Base-by-base conservation (phyloP, 176 grass and related monocot genomes). In the Microstegium vimineum region DNA sequence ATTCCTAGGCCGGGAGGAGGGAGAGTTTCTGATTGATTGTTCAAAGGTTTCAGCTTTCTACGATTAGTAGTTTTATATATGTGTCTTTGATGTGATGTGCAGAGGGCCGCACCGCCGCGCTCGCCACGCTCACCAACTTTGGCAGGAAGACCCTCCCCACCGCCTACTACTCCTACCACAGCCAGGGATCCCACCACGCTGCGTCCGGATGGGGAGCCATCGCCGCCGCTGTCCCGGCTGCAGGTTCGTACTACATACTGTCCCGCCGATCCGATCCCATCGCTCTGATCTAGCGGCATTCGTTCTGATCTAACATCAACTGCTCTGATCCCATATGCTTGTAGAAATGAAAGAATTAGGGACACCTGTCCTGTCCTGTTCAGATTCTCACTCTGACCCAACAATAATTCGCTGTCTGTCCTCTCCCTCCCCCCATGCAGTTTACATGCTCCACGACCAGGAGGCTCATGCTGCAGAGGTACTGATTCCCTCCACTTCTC, bases 391-490 rank as follows among this genome's bases (percentile, higher is more conserved):
- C 40, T 18, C 25, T 17, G 61, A 63, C 54, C 22, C 13, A 14
- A n/a, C n/a, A 42, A 71, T 70, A 23, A 70, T 9, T 20, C 12
- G 23, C 16, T 73, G 15, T 47, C 41, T 52, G 71, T 73, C 70
- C 71, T 73, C 41, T 47, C 69, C 51, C n/a, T n/a, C n/a, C n/a
- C n/a, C 31, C 23, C 0, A 26, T 60, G 26, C 79, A 98, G 96
- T 32, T 27, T 98, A 91, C 90, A 91, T 98, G 89, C 85, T 95
- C 82, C 82, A 90, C 61, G 92, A 91, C 26, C 91, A 98, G 74
- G 88, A 98, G 40, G 84, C 89, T 74, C 92, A 91, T 32, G 95
- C 95, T 12, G 90, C 92, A n/a, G 85, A 95, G 89, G 95, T 98
- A 88, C 22, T 64, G 1, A 3, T 62, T 28, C 10, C 36, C 5